Evolutionary conservation across 2,329 filamentous ascomycete genomes (phyloP), one percentile per base, ranked within the genome.

Genomic region (Colletotrichum tropicale): DNA sequence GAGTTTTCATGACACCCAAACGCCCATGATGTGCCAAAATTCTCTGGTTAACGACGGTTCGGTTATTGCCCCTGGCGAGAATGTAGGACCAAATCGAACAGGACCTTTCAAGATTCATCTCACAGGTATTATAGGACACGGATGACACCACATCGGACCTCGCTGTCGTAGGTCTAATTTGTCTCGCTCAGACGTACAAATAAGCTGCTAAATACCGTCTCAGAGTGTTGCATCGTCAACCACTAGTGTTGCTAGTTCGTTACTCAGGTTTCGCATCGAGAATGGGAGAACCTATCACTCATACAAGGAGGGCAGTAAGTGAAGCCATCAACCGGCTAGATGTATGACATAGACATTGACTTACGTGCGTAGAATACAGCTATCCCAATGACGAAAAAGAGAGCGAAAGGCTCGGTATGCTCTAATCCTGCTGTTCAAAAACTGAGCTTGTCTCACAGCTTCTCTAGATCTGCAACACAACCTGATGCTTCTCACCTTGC

Each of bases 241-340:
- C 7, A 55, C 60, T 5, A 74, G 60, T 26, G 0, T 66, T 4
- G 28, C 16, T 8, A 61, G 36, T 15, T 74, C 72, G 4, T 84
- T 87, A 52, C 70, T 81, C 43, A 76, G 81, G 9, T 82, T 82
- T 77, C 82, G 84, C 3, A 77, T 81, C 12, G 85, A 86, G 66
- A 84, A 85, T 68, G 83, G 84, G 4, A 77, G 85, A 16, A 85
- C 82, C 2, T 86, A 85, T 38, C 83, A 86, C 64, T 78, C 81
- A 4, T 85, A 74, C 24, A 66, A 66, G 26, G 72, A 74, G 21
- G 67, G 71, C 32, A 66, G 71, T 74, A 15, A 60, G 34, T 61
- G 24, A 10, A 13, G 18, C 18, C 21, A 21, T 43, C 34, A 8
- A 21, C 28, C 28, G 18, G 8, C 24, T 34, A 21, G 21, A 38